Evolutionary conservation across 2,329 filamentous ascomycete genomes (phyloP), one percentile per base, ranked within the genome.

Genomic region (Penicillium vulpinum): DNA sequence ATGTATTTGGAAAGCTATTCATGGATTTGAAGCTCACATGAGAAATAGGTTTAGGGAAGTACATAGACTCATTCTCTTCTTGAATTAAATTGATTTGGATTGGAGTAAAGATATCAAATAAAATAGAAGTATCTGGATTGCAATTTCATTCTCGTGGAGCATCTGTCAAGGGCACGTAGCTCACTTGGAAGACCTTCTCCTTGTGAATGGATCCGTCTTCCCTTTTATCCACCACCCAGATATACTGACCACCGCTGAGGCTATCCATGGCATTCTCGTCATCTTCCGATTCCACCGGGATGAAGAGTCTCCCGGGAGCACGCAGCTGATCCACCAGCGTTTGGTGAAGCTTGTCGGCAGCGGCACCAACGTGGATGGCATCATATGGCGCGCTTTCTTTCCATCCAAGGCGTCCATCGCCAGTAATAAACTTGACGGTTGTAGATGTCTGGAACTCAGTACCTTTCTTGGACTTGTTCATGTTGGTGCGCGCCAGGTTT

Each of bases 331-430:
- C 83, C 44, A 96, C 76, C 62, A 97, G 75, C 57, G 84, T 83
- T 18, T 83, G 70, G 71, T 96, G 92, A 53, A 96, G 76, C 68
- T 86, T 83, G 24, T 78, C 83, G 0, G 93, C 93, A 8, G 91
- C 90, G 0, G 94, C 94, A 0, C 94, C 94, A 3, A 97, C 94
- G 71, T 97, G 94, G 58, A 99, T 97, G 2, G 90, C 92, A 80
- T 97, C 91, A 81, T 93, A 99, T 0, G 86, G 59, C 77, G 84
- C 67, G 67, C 76, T 55, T 75, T 81, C 83, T 2, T 80, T 68
- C 82, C 83, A 88, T 1, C 89, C 89, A 60, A 83, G 81, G 5
- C 89, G 75, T 1, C 89, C 89, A 76, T 97, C 92, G 0, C 86
- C 92, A 0, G 85, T 81, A 1, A 92, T 81, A 69, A 95, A 95